phyloP scores from a whole-genome alignment of 2,329 filamentous ascomycete species.

The Nigrospora osmanthi region DNA sequence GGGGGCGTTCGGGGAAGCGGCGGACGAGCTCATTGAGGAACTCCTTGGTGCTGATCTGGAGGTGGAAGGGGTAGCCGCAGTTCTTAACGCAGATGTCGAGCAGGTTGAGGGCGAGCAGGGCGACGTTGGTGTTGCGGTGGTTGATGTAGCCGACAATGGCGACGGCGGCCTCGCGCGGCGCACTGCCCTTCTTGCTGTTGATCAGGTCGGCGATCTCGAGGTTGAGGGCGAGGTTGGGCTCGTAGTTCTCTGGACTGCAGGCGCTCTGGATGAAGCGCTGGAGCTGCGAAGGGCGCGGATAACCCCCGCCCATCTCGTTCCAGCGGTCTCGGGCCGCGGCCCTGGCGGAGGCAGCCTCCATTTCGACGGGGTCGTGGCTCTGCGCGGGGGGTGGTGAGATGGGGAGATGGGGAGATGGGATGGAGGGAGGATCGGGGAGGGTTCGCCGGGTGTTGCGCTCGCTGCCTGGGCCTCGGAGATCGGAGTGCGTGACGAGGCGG shows the following conservation, averaged over 20 bases:
- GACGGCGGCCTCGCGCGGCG: conserved; percentile 89
- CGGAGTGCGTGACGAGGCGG: too few relatives aligned
- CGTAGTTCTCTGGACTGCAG: conserved; percentile 94
- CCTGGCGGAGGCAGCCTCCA: conserved; percentile 94
- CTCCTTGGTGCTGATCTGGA: conserved; percentile 97
- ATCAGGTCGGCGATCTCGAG: conserved; percentile 95
- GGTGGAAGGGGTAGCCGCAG: conserved; percentile 96
- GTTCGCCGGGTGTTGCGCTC: too few relatives aligned
- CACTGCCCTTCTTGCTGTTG: conserved; percentile 94
- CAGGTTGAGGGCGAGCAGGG: conserved; percentile 79
- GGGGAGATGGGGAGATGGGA: too few relatives aligned
- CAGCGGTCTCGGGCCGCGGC: conserved; percentile 95
- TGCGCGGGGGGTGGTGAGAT: too few relatives aligned
- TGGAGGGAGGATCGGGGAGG: too few relatives aligned
- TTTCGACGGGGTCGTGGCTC: conserved; percentile 24
- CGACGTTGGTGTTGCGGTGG: conserved; percentile 92
- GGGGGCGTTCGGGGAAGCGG: conserved; percentile 88
- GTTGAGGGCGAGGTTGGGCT: conserved; percentile 92
- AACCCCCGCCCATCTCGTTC: conserved; percentile 58
- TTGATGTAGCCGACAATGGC: conserved; percentile 93
- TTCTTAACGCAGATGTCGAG: conserved; percentile 99
- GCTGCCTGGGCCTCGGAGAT: too few relatives aligned
- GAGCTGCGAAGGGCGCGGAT: conserved; percentile 74
- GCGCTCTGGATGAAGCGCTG: conserved; percentile 95
- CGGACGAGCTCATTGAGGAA: conserved; percentile 97